Percentiles rank a stretch among this genome's conserved stretches.
Conservation (phyloP, 306 rosid genomes). For the Sophora flavescens region DNA sequence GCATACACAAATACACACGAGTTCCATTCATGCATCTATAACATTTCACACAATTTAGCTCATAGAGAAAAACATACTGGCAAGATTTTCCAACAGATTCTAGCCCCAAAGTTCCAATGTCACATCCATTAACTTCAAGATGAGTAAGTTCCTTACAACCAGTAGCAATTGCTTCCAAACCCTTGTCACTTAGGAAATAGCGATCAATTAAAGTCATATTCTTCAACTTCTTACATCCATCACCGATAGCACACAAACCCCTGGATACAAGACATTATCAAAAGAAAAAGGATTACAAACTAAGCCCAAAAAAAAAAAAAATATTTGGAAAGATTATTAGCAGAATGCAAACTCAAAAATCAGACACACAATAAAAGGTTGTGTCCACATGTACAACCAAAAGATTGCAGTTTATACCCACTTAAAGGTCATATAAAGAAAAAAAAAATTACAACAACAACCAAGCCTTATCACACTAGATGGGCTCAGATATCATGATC, state of each 20-base stretch:
- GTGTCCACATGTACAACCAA: not conserved
- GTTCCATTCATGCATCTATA: not conserved
- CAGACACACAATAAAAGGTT: not conserved
- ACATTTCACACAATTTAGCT: slow-evolving; percentile 36
- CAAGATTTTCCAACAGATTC: slow-evolving; percentile 89
- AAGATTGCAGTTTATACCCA: slow-evolving; percentile 6
- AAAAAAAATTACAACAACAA: not conserved
- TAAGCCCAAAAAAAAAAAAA: not conserved
- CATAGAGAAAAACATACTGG: slow-evolving; percentile 65
- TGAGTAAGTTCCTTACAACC: slow-evolving; percentile 94
- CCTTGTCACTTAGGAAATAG: slow-evolving; percentile 84
- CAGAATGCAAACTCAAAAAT: slow-evolving; percentile 1
- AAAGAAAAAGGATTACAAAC: slow-evolving; percentile 27
- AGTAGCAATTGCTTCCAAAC: slow-evolving; percentile 89
- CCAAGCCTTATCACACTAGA: slow-evolving; percentile 3
- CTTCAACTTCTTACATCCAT: slow-evolving; percentile 90
- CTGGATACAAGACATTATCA: slow-evolving; percentile 52
- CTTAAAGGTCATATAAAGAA: slow-evolving; percentile 26
- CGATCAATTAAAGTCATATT: slow-evolving; percentile 87
- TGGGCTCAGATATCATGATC: not conserved
- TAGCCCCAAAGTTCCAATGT: slow-evolving; percentile 82
- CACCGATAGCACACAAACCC: slow-evolving; percentile 81
- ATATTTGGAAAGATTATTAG: slow-evolving; percentile 23
- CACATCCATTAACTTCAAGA: slow-evolving; percentile 96
- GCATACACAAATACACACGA: not conserved